Base-by-base conservation (phyloP, 345 rosid species). In the Camelina laxa region DNA sequence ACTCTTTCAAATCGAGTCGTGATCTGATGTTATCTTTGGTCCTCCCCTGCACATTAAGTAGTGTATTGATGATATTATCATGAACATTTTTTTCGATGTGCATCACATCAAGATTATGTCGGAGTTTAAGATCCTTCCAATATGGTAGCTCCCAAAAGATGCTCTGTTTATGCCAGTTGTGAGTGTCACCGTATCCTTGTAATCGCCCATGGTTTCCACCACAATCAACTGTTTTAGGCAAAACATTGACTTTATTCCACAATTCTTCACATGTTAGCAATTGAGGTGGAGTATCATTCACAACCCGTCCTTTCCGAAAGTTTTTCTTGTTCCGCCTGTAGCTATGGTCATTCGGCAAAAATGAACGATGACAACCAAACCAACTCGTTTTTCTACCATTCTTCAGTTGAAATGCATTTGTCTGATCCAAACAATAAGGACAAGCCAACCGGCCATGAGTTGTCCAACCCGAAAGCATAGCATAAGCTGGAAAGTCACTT, bases 281-380 rank as follows among this genome's bases (percentile, higher is more conserved):
- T 4, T 17, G 24, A 30, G 58, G 45, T 3, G 55, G 35, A 64
- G 1, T 9, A 9, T 24, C 41, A 3, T n/a, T 64, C 24, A 27
- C 24, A 30, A 45, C n/a, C 15, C 2, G 6, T 10, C 69, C 27
- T n/a, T 15, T 45, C 47, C n/a, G 30, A 64, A 64, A 64, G 10
- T 13, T 5, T 47, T 47, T 66, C 31, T 17, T 66, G 7, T 66
- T 50, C 7, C 33, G 19, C n/a, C 45, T 17, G 13, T 48, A 17
- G 13, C n/a, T 19, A 66, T 66, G 70, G 50, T 66, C 24, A n/a
- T 33, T 33, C 7, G 30, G 55, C n/a, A 65, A 19, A 35, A 66
- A 66, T 13, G 47, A 33, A 20, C 59, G 19, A 50, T 66, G 59
- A 50, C 19, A 66, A 66, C 50, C 47, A 66, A 66, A 66, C 70